Evolutionary conservation across 176 grass and related monocot genomes (phyloP), one percentile per base, ranked within the genome.

Genomic region (Oryza rufipogon): DNA sequence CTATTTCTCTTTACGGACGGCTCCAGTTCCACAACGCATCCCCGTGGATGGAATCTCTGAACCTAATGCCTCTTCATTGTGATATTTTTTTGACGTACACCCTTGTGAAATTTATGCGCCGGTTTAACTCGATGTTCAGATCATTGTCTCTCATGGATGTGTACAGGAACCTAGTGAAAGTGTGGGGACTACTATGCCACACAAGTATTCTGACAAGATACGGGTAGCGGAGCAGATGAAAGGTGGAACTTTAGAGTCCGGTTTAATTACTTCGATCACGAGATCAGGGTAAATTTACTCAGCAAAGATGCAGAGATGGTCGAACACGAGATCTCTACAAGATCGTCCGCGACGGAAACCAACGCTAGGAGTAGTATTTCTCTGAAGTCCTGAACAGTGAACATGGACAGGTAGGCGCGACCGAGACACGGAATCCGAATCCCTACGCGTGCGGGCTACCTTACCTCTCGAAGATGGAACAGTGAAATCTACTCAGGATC

Each of bases 371-470:
- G 39, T 41, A 41, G 2, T 44, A 2, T n/a, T 56, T 6, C 48
- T 65, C 64, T 14, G 8, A 39, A 34, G 34, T 3, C 28, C 41
- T 28, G 60, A 67, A 46, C 88, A 77, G 71, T 56, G 88, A 87
- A 90, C 70, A 2, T 87, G 7, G 84, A 87, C 72, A 45, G 2
- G 11, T 68, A 58, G 7, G 38, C 76, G 63, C 61, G 69, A 80
- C 42, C 5, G 49, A 70, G 84, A 75, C 80, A 84, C 49, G 58
- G 11, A 56, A 86, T 6, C 13, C 75, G 89, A 90, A 90, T 70
- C 84, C 69, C 84, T 17, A 83, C 52, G 49, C 54, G 25, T 39
- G 20, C 46, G 20, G 20, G 58, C 22, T 20, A 17, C 36, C 28
- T 70, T 15, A 17, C 36, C 28, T 70, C 58, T 42, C 56, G 5